Percentiles rank a stretch among this genome's conserved stretches.
Evolutionary conservation across 306 rosid genomes (phyloP).

Genomic region (Dryas alaskensis): DNA sequence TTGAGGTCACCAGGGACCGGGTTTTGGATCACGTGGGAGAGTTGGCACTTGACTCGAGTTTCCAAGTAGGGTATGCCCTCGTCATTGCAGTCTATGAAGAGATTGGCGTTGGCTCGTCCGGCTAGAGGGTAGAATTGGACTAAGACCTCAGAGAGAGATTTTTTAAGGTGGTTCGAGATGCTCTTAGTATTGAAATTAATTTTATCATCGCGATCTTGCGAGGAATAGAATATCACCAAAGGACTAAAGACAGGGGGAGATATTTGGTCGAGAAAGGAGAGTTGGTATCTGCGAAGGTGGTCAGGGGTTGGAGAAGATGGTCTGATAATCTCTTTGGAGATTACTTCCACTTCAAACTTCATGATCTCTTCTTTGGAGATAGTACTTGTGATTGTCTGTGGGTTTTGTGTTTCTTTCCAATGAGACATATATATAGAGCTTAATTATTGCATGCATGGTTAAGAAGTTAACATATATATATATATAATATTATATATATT

Average conservation of each 20-base stretch:
- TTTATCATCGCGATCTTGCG: not conserved
- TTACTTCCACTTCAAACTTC: slow-evolving; percentile 20
- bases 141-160: slow-evolving; percentile 43
- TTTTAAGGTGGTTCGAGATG: slow-evolving; percentile 37
- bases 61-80: slow-evolving; percentile 43
- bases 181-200: slow-evolving; percentile 3
- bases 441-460: not conserved
- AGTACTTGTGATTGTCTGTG: not conserved
- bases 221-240: slow-evolving; percentile 30
- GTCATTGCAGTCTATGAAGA: slow-evolving; percentile 44
- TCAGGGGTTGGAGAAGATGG: slow-evolving; percentile 37
- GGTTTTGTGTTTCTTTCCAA: not conserved
- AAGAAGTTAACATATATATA: too few relatives aligned
- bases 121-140: slow-evolving; percentile 45
- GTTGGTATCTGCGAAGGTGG: slow-evolving; percentile 38
- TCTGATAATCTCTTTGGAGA: slow-evolving; percentile 23
- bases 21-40: slow-evolving; percentile 31
- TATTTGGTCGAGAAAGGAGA: slow-evolving; percentile 53
- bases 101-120: slow-evolving; percentile 29
- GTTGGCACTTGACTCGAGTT: slow-evolving; percentile 39
- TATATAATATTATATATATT: not conserved
- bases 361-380: not conserved
- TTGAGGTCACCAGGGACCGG: slow-evolving; percentile 44
- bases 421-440: slow-evolving; percentile 1
- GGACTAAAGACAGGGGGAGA: slow-evolving; percentile 40